Evolutionary conservation across 1,284 basidiomycete genomes (phyloP).

Genomic region (Trichosporon sp.): DNA sequence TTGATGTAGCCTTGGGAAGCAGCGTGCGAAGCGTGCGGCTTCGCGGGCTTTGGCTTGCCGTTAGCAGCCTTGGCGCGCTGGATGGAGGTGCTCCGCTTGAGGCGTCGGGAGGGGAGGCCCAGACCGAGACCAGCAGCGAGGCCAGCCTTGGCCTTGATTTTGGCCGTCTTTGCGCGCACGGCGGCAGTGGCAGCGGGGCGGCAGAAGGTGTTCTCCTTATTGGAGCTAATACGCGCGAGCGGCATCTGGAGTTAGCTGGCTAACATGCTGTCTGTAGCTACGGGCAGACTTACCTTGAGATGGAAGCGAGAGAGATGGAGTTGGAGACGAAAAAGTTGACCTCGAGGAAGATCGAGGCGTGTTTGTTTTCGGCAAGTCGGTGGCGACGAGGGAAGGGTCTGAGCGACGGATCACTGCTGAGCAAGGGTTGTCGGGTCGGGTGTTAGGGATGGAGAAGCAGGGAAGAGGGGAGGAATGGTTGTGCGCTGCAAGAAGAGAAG

Average conservation of each 20-base stretch:
- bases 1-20: not conserved
- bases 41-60: conserved; percentile 13
- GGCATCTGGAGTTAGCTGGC: not conserved
- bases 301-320: not conserved
- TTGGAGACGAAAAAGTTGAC: not conserved
- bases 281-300: not conserved
- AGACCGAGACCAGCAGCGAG: conserved; percentile 2
- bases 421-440: not conserved
- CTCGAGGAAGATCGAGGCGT: not conserved
- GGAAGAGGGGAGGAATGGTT: not conserved
- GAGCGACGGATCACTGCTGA: conserved; percentile 7
- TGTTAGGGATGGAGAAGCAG: not conserved
- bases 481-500: not conserved
- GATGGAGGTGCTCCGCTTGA: conserved; percentile 33
- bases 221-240: conserved; percentile 31
- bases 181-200: conserved; percentile 27
- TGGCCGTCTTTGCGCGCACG: conserved; percentile 8
- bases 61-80: conserved; percentile 34
- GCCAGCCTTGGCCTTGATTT: conserved; percentile 17
- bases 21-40: not conserved
- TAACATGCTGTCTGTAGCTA: not conserved
- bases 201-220: conserved; percentile 37
- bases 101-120: not conserved
- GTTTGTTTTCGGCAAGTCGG: conserved; percentile 7
- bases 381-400: not conserved